phyloP scores from a whole-genome alignment of 345 rosid species.

The Rhizophora apiculata region DNA sequence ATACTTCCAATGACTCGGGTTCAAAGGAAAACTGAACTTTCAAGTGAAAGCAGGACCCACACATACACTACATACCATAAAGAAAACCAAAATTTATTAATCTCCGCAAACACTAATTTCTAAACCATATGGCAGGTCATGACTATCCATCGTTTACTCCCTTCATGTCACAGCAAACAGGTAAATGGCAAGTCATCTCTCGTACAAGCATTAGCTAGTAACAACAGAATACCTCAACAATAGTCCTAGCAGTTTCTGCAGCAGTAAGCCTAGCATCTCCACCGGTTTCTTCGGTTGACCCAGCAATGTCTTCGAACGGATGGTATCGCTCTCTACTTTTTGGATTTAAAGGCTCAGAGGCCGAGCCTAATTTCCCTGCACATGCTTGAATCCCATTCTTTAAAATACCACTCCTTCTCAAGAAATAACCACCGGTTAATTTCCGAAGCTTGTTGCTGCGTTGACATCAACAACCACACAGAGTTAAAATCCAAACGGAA shows the following conservation, averaged over 20 bases:
- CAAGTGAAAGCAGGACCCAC: background rate
- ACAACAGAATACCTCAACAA: slow-evolving; percentile 73
- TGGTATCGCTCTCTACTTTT: slow-evolving; percentile 54
- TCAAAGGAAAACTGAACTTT: background rate
- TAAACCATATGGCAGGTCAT: too few relatives aligned
- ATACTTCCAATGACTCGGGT: background rate
- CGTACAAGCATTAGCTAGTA: background rate
- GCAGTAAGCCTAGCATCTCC: slow-evolving; percentile 57
- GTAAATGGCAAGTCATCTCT: background rate
- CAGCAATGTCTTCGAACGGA: slow-evolving; percentile 79
- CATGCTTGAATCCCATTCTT: slow-evolving; percentile 61
- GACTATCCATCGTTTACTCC: too few relatives aligned
- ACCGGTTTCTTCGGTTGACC: slow-evolving; percentile 33
- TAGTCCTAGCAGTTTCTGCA: slow-evolving; percentile 75
- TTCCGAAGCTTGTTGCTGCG: slow-evolving; percentile 47
- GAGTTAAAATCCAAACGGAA: background rate
- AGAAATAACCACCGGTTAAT: slow-evolving; percentile 27
- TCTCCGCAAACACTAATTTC: too few relatives aligned
- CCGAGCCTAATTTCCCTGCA: slow-evolving; percentile 53
- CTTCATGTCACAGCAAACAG: too few relatives aligned
- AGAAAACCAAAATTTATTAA: too few relatives aligned
- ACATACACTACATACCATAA: background rate
- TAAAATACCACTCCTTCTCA: slow-evolving; percentile 35
- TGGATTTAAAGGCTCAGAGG: slow-evolving; percentile 57
- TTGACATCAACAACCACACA: slow-evolving; percentile 1